Evolutionary conservation across 2,329 filamentous ascomycete species (phyloP).

Genomic region (Gnomoniopsis sp.): DNA sequence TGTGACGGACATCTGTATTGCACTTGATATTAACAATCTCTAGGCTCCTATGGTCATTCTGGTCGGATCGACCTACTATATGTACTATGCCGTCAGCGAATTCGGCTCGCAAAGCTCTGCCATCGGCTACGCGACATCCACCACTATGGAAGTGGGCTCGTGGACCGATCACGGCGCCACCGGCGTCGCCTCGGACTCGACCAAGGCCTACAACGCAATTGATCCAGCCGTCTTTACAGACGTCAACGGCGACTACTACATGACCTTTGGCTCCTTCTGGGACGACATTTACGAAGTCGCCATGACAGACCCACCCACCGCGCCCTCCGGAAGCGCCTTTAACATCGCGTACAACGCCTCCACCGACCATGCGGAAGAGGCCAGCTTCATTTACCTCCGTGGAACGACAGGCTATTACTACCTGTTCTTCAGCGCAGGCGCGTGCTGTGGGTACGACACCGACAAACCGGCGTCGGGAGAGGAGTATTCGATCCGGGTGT

Average conservation of each 20-base stretch:
- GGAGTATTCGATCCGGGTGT: slow-evolving; percentile 63
- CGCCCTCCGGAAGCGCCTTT: slow-evolving; percentile 24
- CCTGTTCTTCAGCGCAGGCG: slow-evolving; percentile 57
- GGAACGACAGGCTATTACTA: slow-evolving; percentile 50
- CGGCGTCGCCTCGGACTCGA: slow-evolving; percentile 37
- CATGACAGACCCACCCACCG: slow-evolving; percentile 36
- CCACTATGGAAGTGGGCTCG: slow-evolving; percentile 30
- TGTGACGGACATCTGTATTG: background rate
- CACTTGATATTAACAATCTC: background rate
- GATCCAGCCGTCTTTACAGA: slow-evolving; percentile 45
- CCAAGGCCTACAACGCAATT: slow-evolving; percentile 49
- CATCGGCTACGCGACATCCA: slow-evolving; percentile 50
- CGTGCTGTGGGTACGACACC: slow-evolving; percentile 55
- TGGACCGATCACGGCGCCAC: slow-evolving; percentile 52
- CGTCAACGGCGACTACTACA: slow-evolving; percentile 29
- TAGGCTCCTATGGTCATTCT: slow-evolving; percentile 62
- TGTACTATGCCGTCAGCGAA: slow-evolving; percentile 65
- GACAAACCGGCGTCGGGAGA: slow-evolving; percentile 46
- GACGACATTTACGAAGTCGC: slow-evolving; percentile 51
- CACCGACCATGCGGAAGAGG: slow-evolving; percentile 50
- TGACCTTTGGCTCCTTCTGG: slow-evolving; percentile 64
- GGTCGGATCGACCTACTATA: slow-evolving; percentile 57
- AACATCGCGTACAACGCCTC: slow-evolving; percentile 52
- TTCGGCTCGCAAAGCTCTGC: slow-evolving; percentile 60
- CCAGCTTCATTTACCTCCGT: slow-evolving; percentile 48